A percentile compares a stretch with the other conserved stretches of the same genome.
Evolutionary conservation across 2,329 filamentous ascomycete genomes (phyloP).

Genomic region (Ophiosphaerella narmari): DNA sequence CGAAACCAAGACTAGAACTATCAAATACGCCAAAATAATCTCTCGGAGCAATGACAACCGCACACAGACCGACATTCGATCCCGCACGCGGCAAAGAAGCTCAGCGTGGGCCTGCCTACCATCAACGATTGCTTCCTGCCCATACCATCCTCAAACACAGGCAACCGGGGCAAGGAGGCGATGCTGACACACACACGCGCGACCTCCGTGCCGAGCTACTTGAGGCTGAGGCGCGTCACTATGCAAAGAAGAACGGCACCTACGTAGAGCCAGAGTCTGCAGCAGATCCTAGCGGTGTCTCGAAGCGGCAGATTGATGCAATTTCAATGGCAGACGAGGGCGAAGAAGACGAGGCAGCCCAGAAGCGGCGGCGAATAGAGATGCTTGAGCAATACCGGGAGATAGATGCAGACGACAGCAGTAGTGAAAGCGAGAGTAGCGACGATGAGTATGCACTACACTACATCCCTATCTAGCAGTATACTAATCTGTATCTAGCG

Average conservation of each 20-base stretch:
- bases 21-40: neutral
- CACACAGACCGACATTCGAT: conserved; percentile 91
- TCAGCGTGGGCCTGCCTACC: conserved; percentile 89
- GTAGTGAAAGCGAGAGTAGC: conserved; percentile 58
- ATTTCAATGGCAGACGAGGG: conserved; percentile 48
- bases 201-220: conserved; percentile 91
- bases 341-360: conserved; percentile 71
- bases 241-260: conserved; percentile 78
- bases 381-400: conserved; percentile 87
- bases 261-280: conserved; percentile 54
- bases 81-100: conserved; percentile 95
- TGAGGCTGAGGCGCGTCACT: conserved; percentile 84
- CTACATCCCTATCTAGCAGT: neutral
- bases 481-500: conserved; percentile 29
- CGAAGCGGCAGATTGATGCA: conserved; percentile 69
- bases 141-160: conserved; percentile 86
- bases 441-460: conserved; percentile 59
- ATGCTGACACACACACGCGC: conserved; percentile 69
- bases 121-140: conserved; percentile 91
- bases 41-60: conserved; percentile 53
- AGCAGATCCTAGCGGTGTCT: conserved; percentile 46
- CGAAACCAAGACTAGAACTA: conserved; percentile 21
- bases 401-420: conserved; percentile 77
- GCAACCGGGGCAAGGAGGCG: conserved; percentile 87
- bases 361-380: conserved; percentile 72